Percentiles rank a stretch among this genome's conserved stretches.
Evolutionary conservation across 805 yeast genomes (phyloP).

Genomic region (Ogataea trehaloabstinens): DNA sequence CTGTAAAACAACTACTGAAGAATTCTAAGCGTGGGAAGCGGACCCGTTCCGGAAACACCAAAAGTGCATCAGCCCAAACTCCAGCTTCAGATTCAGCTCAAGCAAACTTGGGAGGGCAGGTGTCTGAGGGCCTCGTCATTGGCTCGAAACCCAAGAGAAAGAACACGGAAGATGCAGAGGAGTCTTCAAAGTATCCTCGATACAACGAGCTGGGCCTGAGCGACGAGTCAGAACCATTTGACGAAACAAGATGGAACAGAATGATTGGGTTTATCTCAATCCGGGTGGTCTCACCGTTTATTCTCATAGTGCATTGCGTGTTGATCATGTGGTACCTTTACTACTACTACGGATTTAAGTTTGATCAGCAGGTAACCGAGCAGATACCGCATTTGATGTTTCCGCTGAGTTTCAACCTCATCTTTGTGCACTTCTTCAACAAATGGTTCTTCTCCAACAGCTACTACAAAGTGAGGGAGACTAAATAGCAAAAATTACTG

Average conservation of each 20-base stretch:
- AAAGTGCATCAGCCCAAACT: background rate
- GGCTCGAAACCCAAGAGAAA: conserved; percentile 5
- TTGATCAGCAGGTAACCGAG: conserved; percentile 10
- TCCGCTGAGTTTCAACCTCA: conserved; percentile 20
- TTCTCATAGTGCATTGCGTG: conserved; percentile 26
- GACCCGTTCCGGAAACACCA: background rate
- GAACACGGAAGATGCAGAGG: background rate
- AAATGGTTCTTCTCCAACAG: conserved; percentile 23
- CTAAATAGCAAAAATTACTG: too few species aligned
- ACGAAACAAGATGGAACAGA: conserved; percentile 20
- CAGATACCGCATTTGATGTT: conserved; percentile 20
- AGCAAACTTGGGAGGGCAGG: background rate
- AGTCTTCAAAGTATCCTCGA: conserved; percentile 1
- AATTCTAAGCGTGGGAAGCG: conserved; percentile 17
- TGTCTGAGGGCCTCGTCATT: conserved; percentile 18
- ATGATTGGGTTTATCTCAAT: conserved; percentile 27
- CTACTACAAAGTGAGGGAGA: conserved; percentile 23
- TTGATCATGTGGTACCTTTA: conserved; percentile 18
- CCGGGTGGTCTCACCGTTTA: conserved; percentile 25
- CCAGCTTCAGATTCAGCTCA: background rate
- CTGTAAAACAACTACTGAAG: conserved; percentile 17
- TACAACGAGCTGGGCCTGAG: conserved; percentile 9
- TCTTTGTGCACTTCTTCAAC: conserved; percentile 26
- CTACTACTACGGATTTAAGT: conserved; percentile 13
- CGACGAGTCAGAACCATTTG: conserved; percentile 11